Percentiles rank a stretch among this genome's conserved stretches.
phyloP scores from a whole-genome alignment of 2,329 filamentous ascomycete genomes.

The Calonectria honghensis region DNA sequence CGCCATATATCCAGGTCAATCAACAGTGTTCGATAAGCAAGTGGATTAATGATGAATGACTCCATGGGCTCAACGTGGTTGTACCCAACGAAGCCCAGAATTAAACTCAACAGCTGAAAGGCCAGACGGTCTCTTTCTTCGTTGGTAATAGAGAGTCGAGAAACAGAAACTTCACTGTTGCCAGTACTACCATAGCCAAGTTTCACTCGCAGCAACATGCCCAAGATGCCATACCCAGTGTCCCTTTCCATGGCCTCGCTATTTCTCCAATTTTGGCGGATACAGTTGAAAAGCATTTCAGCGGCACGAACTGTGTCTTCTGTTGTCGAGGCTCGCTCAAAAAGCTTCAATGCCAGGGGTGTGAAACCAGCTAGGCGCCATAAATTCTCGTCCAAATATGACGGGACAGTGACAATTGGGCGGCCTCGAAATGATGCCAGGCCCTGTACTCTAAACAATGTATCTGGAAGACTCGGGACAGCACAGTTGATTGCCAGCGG shows the following conservation, averaged over 20 bases:
- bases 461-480: slow-evolving; percentile 90
- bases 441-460: slow-evolving; percentile 86
- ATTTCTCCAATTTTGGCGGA: slow-evolving; percentile 95
- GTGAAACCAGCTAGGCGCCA: slow-evolving; percentile 97
- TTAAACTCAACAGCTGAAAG: slow-evolving; percentile 82
- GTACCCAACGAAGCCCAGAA: slow-evolving; percentile 93
- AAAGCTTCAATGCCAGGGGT: slow-evolving; percentile 86
- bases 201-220: slow-evolving; percentile 88
- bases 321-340: slow-evolving; percentile 83
- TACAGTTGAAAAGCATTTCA: slow-evolving; percentile 88
- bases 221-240: slow-evolving; percentile 92
- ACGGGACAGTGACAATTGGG: slow-evolving; percentile 87
- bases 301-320: slow-evolving; percentile 85
- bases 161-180: slow-evolving; percentile 55
- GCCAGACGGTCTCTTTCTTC: slow-evolving; percentile 74
- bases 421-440: slow-evolving; percentile 88
- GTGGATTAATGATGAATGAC: slow-evolving; percentile 95
- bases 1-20: slow-evolving; percentile 97
- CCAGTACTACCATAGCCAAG: slow-evolving; percentile 72
- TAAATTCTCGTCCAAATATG: slow-evolving; percentile 90
- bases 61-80: slow-evolving; percentile 85
- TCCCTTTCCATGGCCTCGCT: slow-evolving; percentile 98
- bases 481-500: slow-evolving; percentile 92
- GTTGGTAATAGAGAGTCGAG: slow-evolving; percentile 67
- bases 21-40: slow-evolving; percentile 93